Percentiles rank a stretch among this genome's conserved stretches.
Evolutionary conservation across 768 basidiomycete genomes (phyloP).

Genomic region (Termitomyces eurrhizus): DNA sequence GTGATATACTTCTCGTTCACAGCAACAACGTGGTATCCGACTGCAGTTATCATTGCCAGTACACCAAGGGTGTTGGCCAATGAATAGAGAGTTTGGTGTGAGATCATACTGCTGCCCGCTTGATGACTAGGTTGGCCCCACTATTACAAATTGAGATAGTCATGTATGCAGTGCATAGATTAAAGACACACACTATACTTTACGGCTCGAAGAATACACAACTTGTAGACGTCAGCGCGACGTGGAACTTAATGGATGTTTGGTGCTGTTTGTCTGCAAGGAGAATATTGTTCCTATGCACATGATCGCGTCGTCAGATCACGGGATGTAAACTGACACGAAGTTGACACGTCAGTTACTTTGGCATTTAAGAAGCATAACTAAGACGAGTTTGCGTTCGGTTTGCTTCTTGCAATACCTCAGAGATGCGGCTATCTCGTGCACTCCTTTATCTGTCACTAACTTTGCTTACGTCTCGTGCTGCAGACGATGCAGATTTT

Average conservation of each 20-base stretch:
- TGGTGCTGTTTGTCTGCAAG: too few species aligned
- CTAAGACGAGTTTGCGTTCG: neutral
- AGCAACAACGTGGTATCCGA: slow-evolving; percentile 87
- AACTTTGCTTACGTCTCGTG: slow-evolving; percentile 39
- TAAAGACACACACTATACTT: neutral
- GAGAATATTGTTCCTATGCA: neutral
- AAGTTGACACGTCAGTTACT: slow-evolving; percentile 50
- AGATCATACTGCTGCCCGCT: slow-evolving; percentile 55
- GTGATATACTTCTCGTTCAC: slow-evolving; percentile 60
- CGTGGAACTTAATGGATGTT: neutral
- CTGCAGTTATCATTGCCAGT: slow-evolving; percentile 82
- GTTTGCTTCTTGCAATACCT: neutral
- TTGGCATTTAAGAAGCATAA: slow-evolving; percentile 2
- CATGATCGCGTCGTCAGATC: slow-evolving; percentile 12
- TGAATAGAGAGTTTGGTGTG: slow-evolving; percentile 72
- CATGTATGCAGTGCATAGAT: neutral
- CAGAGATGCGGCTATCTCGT: slow-evolving; percentile 55
- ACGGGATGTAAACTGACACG: slow-evolving; percentile 31
- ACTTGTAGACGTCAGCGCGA: neutral
- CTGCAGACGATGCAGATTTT: slow-evolving; percentile 42
- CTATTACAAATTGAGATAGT: neutral
- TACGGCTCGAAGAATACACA: neutral
- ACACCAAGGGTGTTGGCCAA: slow-evolving; percentile 82
- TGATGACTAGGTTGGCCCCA: neutral
- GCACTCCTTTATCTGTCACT: slow-evolving; percentile 44